Base-by-base conservation (phyloP, 495 filamentous ascomycete genomes). In the Talaromyces borbonicus region DNA sequence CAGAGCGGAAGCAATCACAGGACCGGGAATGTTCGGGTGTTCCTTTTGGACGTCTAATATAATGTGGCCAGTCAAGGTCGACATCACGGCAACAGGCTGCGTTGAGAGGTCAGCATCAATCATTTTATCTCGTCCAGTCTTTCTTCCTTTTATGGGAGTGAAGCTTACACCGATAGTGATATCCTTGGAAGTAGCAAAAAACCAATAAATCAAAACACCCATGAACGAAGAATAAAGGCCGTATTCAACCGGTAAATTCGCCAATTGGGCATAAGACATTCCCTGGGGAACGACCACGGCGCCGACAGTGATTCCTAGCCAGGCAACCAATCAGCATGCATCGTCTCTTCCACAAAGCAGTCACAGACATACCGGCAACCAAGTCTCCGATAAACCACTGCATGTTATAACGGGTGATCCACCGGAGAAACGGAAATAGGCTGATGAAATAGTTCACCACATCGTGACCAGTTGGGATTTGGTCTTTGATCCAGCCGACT, bases 171-270 rank as follows among this genome's bases (percentile, higher is more conserved):
- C 92, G 43, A 98, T 97, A 6, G 92, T 97, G 57, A 98, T 97
- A 63, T 98, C 92, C 58, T 98, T 98, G 0, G 93, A 97, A 1
- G 92, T 98, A 1, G 92, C 92, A 55, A 98, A 97, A 61, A 97
- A 93, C 92, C 92, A 97, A 54, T 99, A 99, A 39, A 95, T 61
- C 49, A 96, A 59, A 3, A 97, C 90, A 20, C 92, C 92, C 83
- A 97, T 95, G 56, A 99, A 99, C 0, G 90, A 96, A 1, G 90
- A 92, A 59, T 99, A 99, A 0, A 99, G 69, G 42, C 92, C 92
- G 56, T 78, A 99, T 57, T 99, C 72, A 2, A 83, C 77, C 0
- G 72, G 68, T 16, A 99, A 72, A 32, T 79, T 69, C 6, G 92
- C 92, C 31, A 99, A 68, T 51, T 82, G 74, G 19, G 92, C 90